Base-by-base conservation (phyloP, 768 basidiomycete genomes). In the Leccinum olivaceopallidum region DNA sequence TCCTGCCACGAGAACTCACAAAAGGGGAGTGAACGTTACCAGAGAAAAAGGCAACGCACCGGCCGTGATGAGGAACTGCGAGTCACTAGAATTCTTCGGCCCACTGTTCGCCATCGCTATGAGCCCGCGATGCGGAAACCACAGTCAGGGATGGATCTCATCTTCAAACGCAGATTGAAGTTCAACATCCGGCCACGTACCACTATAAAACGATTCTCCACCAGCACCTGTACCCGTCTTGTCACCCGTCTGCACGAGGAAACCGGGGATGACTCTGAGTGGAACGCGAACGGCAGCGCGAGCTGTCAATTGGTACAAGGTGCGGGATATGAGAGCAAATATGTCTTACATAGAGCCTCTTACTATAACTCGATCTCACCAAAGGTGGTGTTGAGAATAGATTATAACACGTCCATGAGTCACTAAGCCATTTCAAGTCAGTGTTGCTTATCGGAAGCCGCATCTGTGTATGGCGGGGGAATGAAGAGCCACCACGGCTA, bases 171-270 rank as follows among this genome's bases (percentile, higher is more conserved):
- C 10, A 53, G 22, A 47, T 39, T 16, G 14, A n/a, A 47, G 20
- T 28, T 30, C 6, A 4, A 52, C 5, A 51, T 8, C 30, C 5
- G 18, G 22, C 24, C 34, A 72, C 77, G 62, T 62, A 30, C 30
- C 8, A 30, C 30, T 0, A 30, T 30, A 8, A 30, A 9, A 30
- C 30, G 30, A 81, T 71, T 98, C 96, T 64, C 97, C 95, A 7
- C 95, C 94, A 0, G 77, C 86, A 2, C 95, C 97, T 0, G 92
- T 92, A 1, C 94, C 94, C 0, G 94, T 94, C 65, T 81, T 87
- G 72, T 98, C 96, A 18, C 96, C 96, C 2, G 95, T 95, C 73
- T 98, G 97, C 1, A 97, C 90, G 50, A 98, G 84, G 73, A 98
- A 97, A 18, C 87, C 85, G 0, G 95, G 91, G 2, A 98, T 89